Conservation (phyloP, 257 asterid species). For the Nemophila menziesii region DNA sequence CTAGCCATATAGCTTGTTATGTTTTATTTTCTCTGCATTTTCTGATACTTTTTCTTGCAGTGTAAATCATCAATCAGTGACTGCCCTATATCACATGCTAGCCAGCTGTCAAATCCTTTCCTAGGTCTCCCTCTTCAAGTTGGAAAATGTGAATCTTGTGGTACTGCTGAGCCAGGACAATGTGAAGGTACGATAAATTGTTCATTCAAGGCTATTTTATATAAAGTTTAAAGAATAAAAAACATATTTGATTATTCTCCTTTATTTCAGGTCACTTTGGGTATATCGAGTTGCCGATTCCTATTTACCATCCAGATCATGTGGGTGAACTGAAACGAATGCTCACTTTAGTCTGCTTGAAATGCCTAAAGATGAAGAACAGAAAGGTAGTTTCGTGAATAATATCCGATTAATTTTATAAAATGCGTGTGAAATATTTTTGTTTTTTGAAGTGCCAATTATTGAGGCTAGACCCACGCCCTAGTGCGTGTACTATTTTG, state of each 20-base stretch:
- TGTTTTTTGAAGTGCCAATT: no score
- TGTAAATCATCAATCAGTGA: constrained; percentile 72
- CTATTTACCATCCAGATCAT: constrained; percentile 89
- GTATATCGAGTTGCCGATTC: constrained; percentile 81
- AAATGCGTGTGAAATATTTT: no score
- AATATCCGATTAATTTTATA: constrained; percentile 1
- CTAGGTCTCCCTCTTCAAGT: constrained; percentile 91
- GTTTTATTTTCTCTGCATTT: not conserved
- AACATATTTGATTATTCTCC: constrained; percentile 8
- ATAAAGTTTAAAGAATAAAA: no score
- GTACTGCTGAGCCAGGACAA: constrained; percentile 86
- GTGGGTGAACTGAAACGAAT: constrained; percentile 61
- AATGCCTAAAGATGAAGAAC: constrained; percentile 65
- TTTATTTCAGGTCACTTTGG: constrained; percentile 97
- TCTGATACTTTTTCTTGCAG: constrained; percentile 31
- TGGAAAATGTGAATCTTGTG: constrained; percentile 94
- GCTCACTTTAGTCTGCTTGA: constrained; percentile 68
- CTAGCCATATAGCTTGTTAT: constrained; percentile 6
- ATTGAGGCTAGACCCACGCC: no score
- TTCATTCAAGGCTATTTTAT: not conserved
- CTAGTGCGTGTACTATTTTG: no score
- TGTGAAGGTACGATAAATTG: constrained; percentile 73
- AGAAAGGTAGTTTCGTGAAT: constrained; percentile 44
- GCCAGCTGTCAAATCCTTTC: constrained; percentile 84
- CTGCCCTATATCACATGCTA: constrained; percentile 79